Percentiles rank a stretch among this genome's conserved stretches.
These are phyloP conservation scores for Sanguinoderma infundibulare DNA, from an alignment of 1,284 basidiomycete species.

Conservation along the genomic window DNA sequence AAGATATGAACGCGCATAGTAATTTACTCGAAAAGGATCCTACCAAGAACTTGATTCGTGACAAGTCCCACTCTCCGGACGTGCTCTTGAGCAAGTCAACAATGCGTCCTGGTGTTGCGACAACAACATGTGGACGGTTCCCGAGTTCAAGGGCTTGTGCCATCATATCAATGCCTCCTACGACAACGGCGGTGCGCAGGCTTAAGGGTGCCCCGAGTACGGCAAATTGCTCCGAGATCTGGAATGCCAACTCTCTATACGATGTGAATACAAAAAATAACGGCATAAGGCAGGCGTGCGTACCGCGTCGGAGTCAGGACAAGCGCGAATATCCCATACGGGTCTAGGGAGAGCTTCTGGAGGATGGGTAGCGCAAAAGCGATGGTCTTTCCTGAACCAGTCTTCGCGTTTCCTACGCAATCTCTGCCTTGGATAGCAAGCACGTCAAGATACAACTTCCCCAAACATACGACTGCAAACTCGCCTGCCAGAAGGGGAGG, in stretches of 20 bases:
- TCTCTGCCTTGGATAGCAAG: slow-evolving; percentile 68
- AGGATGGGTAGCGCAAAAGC: slow-evolving; percentile 97
- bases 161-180: slow-evolving; percentile 99
- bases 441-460: slow-evolving; percentile 21
- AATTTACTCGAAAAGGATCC: slow-evolving; percentile 27
- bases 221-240: slow-evolving; percentile 95
- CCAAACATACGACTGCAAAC: slow-evolving; percentile 22
- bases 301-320: slow-evolving; percentile 94
- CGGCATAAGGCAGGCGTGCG: slow-evolving; percentile 22
- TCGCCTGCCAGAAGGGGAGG: slow-evolving; percentile 84
- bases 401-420: slow-evolving; percentile 97
- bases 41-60: slow-evolving; percentile 87
- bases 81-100: slow-evolving; percentile 90
- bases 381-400: slow-evolving; percentile 97
- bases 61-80: slow-evolving; percentile 83
- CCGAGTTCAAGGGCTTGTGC: slow-evolving; percentile 88
- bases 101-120: slow-evolving; percentile 95
- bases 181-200: slow-evolving; percentile 85
- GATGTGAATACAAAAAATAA: background rate
- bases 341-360: slow-evolving; percentile 86
- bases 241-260: slow-evolving; percentile 91
- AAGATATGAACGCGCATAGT: background rate
- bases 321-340: slow-evolving; percentile 93
- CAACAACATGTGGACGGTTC: slow-evolving; percentile 89
- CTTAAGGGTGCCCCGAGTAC: slow-evolving; percentile 87